These are phyloP conservation scores for Diaporthe sp. DNA, from an alignment of 2,329 filamentous ascomycete genomes.

Conservation along the genomic window DNA sequence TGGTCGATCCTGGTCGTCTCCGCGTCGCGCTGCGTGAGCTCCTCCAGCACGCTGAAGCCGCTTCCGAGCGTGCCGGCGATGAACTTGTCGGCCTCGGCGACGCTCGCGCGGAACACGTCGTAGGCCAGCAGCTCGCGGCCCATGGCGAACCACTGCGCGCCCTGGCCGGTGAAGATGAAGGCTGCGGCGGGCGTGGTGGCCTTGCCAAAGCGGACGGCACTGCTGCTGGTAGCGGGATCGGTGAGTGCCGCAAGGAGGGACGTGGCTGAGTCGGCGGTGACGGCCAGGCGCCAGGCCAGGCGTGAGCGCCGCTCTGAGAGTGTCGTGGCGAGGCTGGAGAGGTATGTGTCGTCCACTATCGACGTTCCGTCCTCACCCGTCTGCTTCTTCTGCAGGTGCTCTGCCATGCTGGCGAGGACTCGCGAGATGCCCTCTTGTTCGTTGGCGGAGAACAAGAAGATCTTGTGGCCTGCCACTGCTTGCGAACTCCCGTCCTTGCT, in stretches of 20 bases:
- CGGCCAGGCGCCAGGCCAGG: conserved; percentile 35
- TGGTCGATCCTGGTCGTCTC: conserved; percentile 46
- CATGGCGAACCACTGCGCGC: conserved; percentile 51
- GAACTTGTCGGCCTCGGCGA: conserved; percentile 31
- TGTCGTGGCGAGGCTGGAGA: conserved; percentile 37
- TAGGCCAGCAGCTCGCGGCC: conserved; percentile 45
- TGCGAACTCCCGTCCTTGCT: neutral
- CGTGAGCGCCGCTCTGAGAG: conserved; percentile 37
- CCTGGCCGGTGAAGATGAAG: conserved; percentile 53
- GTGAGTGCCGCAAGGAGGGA: conserved; percentile 23
- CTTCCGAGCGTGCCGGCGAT: conserved; percentile 24
- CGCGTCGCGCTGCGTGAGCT: conserved; percentile 44
- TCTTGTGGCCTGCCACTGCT: conserved; percentile 18
- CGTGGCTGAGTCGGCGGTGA: conserved; percentile 34
- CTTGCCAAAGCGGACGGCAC: conserved; percentile 32
- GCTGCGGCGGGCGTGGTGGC: conserved; percentile 24
- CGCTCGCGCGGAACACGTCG: conserved; percentile 44
- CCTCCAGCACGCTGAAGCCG: conserved; percentile 43
- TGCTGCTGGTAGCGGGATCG: conserved; percentile 20
- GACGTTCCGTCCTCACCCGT: conserved; percentile 5
- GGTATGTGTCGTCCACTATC: conserved; percentile 18
- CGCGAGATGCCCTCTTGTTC: conserved; percentile 36
- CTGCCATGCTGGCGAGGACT: conserved; percentile 26
- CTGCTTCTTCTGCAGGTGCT: conserved; percentile 36
- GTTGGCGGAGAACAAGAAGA: conserved; percentile 36